Evolutionary conservation across 345 rosid species (phyloP), one percentile per base, ranked within the genome.

Genomic region (Eucalyptus cladocalyx): DNA sequence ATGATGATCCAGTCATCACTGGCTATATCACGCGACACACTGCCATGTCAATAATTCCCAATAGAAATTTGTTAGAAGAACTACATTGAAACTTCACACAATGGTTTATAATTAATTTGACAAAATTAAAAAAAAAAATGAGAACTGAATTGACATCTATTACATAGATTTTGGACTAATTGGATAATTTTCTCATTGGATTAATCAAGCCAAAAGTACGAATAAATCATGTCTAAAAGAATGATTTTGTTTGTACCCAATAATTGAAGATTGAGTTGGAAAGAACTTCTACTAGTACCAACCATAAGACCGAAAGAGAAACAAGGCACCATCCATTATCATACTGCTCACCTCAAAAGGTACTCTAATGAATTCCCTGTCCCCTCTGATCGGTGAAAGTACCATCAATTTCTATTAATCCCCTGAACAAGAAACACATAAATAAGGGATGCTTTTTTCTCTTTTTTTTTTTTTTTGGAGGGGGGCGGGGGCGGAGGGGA

Each of bases 1-100:
- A 21, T 56, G 62, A 9, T 56, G 28, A 28, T 56, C 28, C 1
- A 23, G 1, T 21, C 12, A 56, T 56, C 28, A 9, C 11, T 56
- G 1, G 3, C 13, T 26, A 24, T 56, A 21, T 24, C 12, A 56
- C 0, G 0, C 2, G 5, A 24, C 62, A 23, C 28, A 23, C 6
- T 0, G 1, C 1, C 6, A 56, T 56, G 28, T 21, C 28, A 56
- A 24, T 24, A 24, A 56, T 56, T 56, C 28, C 28, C 28, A 56
- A 56, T 5, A 10, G 8, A 56, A 56, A 56, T 21, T 56, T 10
- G 62, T 56, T 24, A 56, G 30, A 56, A 2, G 30, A 56, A 56
- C 62, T 24, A 56, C 62, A 4, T 56, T 56, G 28, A 23, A 54
- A 54, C 28, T 56, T 56, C 56, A 56, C 62, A 4, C 62, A 23